Conservation (phyloP, 2,329 filamentous ascomycete species). For the Fusarium solani-melongenae region DNA sequence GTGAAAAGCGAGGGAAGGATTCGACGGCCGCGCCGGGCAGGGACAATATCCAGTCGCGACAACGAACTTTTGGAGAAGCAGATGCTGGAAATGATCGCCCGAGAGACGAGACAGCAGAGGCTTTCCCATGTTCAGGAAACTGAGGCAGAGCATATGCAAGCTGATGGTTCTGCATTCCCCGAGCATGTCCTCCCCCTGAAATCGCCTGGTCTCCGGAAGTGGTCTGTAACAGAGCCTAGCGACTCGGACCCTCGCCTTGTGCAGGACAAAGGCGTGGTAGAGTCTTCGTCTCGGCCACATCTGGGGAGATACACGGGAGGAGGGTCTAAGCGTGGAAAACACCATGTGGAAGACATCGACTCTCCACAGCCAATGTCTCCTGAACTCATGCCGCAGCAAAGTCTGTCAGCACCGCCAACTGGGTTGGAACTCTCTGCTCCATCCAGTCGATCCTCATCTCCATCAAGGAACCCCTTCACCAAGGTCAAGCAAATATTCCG, state of each 20-base stretch:
- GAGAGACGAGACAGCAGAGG: slow-evolving; percentile 58
- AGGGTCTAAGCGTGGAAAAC: slow-evolving; percentile 53
- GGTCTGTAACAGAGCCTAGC: slow-evolving; percentile 54
- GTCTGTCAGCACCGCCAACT: slow-evolving; percentile 67
- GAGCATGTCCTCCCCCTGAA: slow-evolving; percentile 45
- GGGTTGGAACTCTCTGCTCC: slow-evolving; percentile 72
- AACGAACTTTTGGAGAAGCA: slow-evolving; percentile 69
- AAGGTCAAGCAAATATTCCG: slow-evolving; percentile 68
- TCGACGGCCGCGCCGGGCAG: slow-evolving; percentile 51
- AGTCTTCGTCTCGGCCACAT: slow-evolving; percentile 40
- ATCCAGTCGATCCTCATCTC: slow-evolving; percentile 72
- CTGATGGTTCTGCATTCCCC: slow-evolving; percentile 47
- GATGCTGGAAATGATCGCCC: slow-evolving; percentile 70
- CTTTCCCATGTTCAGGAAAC: slow-evolving; percentile 47
- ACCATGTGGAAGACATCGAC: slow-evolving; percentile 57
- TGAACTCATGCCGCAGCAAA: slow-evolving; percentile 58
- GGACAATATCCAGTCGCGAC: slow-evolving; percentile 59
- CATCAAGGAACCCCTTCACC: slow-evolving; percentile 67
- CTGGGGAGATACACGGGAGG: slow-evolving; percentile 60
- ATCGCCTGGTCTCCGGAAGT: slow-evolving; percentile 47
- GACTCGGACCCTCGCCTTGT: slow-evolving; percentile 51
- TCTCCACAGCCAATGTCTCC: slow-evolving; percentile 64
- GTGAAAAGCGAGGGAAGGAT: slow-evolving; percentile 47
- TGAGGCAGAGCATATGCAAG: slow-evolving; percentile 49
- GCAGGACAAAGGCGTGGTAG: slow-evolving; percentile 33